Evolutionary conservation across 768 basidiomycete genomes (phyloP).

Genomic region (Rhizopogon vesiculosus): DNA sequence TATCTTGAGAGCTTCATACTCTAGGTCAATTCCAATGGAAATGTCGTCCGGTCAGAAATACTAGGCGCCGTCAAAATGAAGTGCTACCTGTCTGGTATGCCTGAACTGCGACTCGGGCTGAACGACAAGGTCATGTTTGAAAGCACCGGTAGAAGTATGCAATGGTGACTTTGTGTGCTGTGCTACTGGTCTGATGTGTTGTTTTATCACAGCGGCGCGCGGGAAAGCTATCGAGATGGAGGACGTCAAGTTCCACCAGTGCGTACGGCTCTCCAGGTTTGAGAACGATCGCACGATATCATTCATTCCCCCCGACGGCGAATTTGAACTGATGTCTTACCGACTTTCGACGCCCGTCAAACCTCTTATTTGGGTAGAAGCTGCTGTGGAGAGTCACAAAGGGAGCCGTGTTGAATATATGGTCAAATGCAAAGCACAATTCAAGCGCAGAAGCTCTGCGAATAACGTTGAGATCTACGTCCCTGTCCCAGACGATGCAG

Average conservation of each 20-base stretch:
- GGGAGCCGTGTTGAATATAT: constrained; percentile 95
- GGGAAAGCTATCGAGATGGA: constrained; percentile 99
- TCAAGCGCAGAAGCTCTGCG: constrained; percentile 93
- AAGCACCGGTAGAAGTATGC: constrained; percentile 88
- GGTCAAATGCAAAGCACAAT: constrained; percentile 95
- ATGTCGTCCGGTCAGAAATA: constrained; percentile 96
- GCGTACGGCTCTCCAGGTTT: constrained; percentile 93
- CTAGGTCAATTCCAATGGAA: constrained; percentile 94
- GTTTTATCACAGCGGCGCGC: constrained; percentile 57
- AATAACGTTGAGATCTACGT: constrained; percentile 99
- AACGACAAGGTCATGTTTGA: constrained; percentile 99
- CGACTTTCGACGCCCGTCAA: constrained; percentile 96
- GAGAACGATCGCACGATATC: constrained; percentile 99
- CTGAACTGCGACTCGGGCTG: constrained; percentile 88
- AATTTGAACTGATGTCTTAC: constrained; percentile 98
- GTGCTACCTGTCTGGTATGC: constrained; percentile 99
- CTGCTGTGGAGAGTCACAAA: constrained; percentile 89
- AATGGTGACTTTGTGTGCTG: neutral
- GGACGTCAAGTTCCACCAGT: constrained; percentile 99
- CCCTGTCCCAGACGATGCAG: constrained; percentile 98
- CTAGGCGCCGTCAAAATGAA: constrained; percentile 99
- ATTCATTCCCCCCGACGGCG: constrained; percentile 98
- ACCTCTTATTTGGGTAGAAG: constrained; percentile 92
- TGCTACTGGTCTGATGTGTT: neutral
- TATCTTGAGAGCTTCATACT: neutral